phyloP scores from a whole-genome alignment of 2,329 filamentous ascomycete genomes.

The Monilinia laxa region DNA sequence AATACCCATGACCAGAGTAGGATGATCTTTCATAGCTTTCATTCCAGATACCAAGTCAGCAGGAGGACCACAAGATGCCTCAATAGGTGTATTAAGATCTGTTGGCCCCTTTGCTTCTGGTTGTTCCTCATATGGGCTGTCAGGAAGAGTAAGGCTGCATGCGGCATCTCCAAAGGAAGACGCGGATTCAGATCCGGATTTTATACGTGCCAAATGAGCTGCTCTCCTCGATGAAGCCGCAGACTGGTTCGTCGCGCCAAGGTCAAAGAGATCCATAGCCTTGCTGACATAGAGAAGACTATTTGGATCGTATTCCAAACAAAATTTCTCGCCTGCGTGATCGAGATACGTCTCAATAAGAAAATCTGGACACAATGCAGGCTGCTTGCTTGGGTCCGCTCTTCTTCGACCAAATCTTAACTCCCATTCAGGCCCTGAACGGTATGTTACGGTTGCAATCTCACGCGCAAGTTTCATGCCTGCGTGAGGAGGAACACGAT shows the following conservation, averaged over 20 bases:
- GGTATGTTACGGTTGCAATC: conserved; percentile 96
- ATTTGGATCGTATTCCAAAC: conserved; percentile 93
- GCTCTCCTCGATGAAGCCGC: conserved; percentile 62
- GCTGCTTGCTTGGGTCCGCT: conserved; percentile 81
- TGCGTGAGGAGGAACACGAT: conserved; percentile 80
- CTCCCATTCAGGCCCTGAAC: conserved; percentile 97
- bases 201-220: conserved; percentile 58
- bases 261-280: conserved; percentile 97
- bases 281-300: conserved; percentile 95
- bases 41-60: conserved; percentile 79
- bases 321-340: conserved; percentile 98
- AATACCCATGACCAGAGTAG: conserved; percentile 87
- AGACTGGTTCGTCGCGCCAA: conserved; percentile 69
- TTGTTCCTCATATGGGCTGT: conserved; percentile 83
- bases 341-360: conserved; percentile 97
- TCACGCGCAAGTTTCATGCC: conserved; percentile 98
- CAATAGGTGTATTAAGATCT: conserved; percentile 40
- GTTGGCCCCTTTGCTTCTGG: conserved; percentile 48
- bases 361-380: conserved; percentile 95
- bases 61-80: conserved; percentile 58
- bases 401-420: conserved; percentile 84
- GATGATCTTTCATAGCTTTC: conserved; percentile 67
- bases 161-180: conserved; percentile 42
- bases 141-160: conserved; percentile 82
- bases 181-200: conserved; percentile 41